These are phyloP conservation scores for Apiotrichum brassicae DNA, from an alignment of 1,284 basidiomycete species.

Conservation along the genomic window DNA sequence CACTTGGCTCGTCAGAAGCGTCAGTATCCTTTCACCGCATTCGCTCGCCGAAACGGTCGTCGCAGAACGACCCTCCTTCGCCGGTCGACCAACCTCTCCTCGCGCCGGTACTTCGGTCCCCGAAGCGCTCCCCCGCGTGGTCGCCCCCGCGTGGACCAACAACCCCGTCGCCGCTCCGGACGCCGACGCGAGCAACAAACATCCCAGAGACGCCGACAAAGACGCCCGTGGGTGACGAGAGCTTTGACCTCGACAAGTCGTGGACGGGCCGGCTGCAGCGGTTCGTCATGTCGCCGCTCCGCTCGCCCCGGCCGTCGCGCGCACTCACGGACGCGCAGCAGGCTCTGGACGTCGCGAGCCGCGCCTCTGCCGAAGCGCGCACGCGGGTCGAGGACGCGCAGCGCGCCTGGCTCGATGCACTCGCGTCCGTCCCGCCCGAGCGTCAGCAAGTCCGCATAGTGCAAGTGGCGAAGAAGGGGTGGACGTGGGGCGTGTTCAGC, in stretches of 20 bases:
- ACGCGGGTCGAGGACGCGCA: conserved; percentile 6
- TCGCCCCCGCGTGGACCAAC: not conserved
- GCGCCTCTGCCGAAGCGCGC: conserved; percentile 2
- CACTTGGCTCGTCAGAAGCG: conserved; percentile 6
- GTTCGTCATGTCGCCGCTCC: not conserved
- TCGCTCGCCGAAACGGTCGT: conserved; percentile 6
- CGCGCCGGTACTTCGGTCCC: conserved; percentile 12
- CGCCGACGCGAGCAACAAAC: too few species aligned
- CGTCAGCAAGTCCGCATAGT: conserved; percentile 4
- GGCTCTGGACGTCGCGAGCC: conserved; percentile 8
- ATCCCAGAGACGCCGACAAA: not conserved
- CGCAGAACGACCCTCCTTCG: not conserved
- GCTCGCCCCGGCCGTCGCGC: not conserved
- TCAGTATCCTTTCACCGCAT: conserved; percentile 27
- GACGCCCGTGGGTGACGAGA: not conserved
- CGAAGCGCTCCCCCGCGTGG: conserved; percentile 6
- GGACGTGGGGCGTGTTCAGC: conserved; percentile 26
- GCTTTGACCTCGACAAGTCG: conserved; percentile 7
- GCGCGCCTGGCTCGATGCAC: conserved; percentile 10
- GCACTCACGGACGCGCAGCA: conserved; percentile 4
- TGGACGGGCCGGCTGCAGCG: conserved; percentile 10
- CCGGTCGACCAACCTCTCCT: not conserved
- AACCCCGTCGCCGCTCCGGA: not conserved
- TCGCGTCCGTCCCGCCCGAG: conserved; percentile 3
- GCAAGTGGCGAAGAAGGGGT: conserved; percentile 1